These are phyloP conservation scores for Aristolochia fimbriata DNA, from an alignment of 164 flowering plant genomes.

Conservation along the genomic window DNA sequence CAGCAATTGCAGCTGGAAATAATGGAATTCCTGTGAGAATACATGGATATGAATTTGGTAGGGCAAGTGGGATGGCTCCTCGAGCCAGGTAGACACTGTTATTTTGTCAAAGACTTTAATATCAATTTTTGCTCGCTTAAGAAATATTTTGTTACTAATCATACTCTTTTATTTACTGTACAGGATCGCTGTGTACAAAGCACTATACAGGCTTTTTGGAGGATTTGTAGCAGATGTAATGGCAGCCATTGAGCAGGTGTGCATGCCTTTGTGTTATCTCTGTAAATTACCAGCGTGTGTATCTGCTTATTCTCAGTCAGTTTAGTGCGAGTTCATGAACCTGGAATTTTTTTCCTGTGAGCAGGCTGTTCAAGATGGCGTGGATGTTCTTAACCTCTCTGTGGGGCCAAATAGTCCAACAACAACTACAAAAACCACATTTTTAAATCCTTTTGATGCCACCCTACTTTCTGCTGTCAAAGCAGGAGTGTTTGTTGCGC, in stretches of 20 bases:
- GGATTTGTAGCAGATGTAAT: conserved; percentile 97
- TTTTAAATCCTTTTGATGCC: conserved; percentile 87
- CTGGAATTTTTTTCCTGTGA: conserved; percentile 4
- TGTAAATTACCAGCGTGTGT: neutral
- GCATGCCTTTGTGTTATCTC: neutral
- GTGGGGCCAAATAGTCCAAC: conserved; percentile 96
- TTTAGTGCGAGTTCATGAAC: neutral
- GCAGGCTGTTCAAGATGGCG: conserved; percentile 99
- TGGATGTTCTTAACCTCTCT: conserved; percentile 92
- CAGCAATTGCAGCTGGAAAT: conserved; percentile 98
- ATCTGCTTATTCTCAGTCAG: neutral
- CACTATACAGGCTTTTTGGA: conserved; percentile 92
- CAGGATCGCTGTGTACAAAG: conserved; percentile 98
- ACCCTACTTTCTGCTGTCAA: conserved; percentile 90
- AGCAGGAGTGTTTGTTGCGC: conserved; percentile 97
- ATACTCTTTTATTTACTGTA: neutral
- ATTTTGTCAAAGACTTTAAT: neutral
- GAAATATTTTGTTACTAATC: neutral
- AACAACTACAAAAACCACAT: conserved; percentile 73
- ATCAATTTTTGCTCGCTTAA: neutral
- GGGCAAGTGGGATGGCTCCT: conserved; percentile 99
- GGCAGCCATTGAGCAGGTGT: conserved; percentile 97
- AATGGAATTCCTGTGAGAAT: conserved; percentile 88
- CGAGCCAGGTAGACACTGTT: conserved; percentile 67
- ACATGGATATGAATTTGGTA: conserved; percentile 90